Evolutionary conservation across 2,329 filamentous ascomycete species (phyloP), one percentile per base, ranked within the genome.

Genomic region (Fusarium multiceps): DNA sequence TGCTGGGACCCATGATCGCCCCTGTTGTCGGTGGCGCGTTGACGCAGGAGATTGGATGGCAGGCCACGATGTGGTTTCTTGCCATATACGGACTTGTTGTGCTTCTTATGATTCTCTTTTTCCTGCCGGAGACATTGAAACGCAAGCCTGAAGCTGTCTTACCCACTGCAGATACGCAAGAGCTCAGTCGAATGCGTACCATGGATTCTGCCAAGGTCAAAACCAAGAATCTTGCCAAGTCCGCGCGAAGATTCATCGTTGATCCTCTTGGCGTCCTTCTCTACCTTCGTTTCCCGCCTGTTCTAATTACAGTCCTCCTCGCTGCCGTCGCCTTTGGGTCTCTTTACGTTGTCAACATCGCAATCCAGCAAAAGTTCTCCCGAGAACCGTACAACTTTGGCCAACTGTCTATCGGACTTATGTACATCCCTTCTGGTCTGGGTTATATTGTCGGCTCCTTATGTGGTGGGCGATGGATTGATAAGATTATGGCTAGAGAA

Each of bases 261-360:
- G 92, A 94, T 68, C 93, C 93, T 0, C 81, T 97, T 12, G 85
- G 84, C 14, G 89, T 94, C 50, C 82, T 96, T 46, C 79, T 88
- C 21, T 92, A 92, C 76, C 85, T 97, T 14, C 89, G 89, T 14
- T 93, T 92, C 76, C 91, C 92, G 1, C 62, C 93, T 2, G 91
- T 96, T 3, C 80, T 90, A 7, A 82, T 94, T 54, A 92, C 89
- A 1, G 92, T 96, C 16, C 89, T 89, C 77, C 91, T 92, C 72
- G 90, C 92, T 11, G 88, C 89, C 66, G 88, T 95, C 69, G 90
- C 92, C 8, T 96, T 95, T 76, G 90, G 89, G 32, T 85, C 88
- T 2, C 85, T 96, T 9, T 96, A 93, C 78, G 82, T 95, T 14
- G 85, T 93, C 74, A 96, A 95, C 78, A 90, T 96, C 73, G 90